Evolutionary conservation across 2,329 filamentous ascomycete species (phyloP).

Genomic region (Cercospora sp.): DNA sequence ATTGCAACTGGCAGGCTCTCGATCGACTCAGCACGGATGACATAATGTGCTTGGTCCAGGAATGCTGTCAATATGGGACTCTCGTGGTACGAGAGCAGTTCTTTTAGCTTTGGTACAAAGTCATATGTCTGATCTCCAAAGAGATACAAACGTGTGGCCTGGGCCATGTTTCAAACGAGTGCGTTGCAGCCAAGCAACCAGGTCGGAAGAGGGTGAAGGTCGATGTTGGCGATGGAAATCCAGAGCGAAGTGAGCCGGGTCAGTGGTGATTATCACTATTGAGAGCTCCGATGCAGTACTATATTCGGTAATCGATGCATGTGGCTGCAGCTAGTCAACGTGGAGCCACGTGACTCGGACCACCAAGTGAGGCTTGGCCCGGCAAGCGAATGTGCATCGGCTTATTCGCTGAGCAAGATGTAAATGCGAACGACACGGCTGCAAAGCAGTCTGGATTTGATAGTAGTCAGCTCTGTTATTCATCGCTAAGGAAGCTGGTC

Average conservation of each 20-base stretch:
- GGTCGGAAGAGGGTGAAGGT: not conserved
- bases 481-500: not conserved
- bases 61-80: not conserved
- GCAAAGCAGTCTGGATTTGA: not conserved
- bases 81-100: not conserved
- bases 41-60: not conserved
- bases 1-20: not conserved
- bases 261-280: not conserved
- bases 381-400: not conserved
- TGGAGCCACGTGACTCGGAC: not conserved
- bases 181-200: not conserved
- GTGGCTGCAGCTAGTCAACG: not conserved
- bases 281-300: not conserved
- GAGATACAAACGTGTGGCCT: conserved; percentile 16
- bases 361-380: not conserved
- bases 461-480: not conserved
- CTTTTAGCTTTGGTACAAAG: not conserved
- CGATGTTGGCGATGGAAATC: not conserved
- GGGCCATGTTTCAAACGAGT: not conserved
- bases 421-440: not conserved
- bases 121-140: conserved; percentile 30
- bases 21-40: not conserved
- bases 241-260: not conserved
- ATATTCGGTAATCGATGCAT: not conserved
- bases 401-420: not conserved